A percentile compares a stretch with the other conserved stretches of the same genome.
phyloP scores from a whole-genome alignment of 73 alveolate species.

The Uronychia binucleata region DNA sequence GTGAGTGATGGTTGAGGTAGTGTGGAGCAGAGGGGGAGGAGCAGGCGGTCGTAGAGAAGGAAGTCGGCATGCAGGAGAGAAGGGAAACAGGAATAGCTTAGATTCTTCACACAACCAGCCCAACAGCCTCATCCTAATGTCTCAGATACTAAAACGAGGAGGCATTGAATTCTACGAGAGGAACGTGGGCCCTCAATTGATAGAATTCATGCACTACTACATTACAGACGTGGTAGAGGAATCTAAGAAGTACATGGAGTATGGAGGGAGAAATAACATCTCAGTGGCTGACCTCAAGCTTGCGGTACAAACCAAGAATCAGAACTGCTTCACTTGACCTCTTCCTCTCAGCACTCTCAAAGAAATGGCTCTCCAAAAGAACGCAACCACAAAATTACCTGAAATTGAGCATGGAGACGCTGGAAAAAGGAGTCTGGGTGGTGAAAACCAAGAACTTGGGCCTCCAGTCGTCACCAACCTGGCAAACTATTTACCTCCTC shows the following conservation, averaged over 20 bases:
- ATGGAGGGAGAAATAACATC: neutral
- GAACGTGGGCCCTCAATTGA: conserved; percentile 12
- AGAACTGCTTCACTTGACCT: conserved; percentile 35
- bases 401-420: conserved; percentile 1
- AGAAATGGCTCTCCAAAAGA: conserved; percentile 13
- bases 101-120: too few relatives aligned
- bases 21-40: too few relatives aligned
- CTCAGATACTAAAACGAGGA: neutral
- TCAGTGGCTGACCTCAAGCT: conserved; percentile 26
- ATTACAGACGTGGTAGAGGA: conserved; percentile 30
- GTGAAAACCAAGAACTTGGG: neutral
- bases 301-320: conserved; percentile 20
- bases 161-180: conserved; percentile 36
- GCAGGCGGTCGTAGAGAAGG: too few relatives aligned
- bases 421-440: neutral
- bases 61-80: too few relatives aligned
- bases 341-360: conserved; percentile 17
- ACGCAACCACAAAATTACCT: neutral
- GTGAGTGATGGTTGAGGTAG: too few relatives aligned
- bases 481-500: conserved; percentile 1
- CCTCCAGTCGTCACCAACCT: neutral
- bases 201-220: conserved; percentile 29
- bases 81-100: too few relatives aligned
- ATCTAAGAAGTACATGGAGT: conserved; percentile 14
- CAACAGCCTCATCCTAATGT: neutral